Conservation (phyloP, 1,139 yeast genomes). For the Taphrina flavorubra region DNA sequence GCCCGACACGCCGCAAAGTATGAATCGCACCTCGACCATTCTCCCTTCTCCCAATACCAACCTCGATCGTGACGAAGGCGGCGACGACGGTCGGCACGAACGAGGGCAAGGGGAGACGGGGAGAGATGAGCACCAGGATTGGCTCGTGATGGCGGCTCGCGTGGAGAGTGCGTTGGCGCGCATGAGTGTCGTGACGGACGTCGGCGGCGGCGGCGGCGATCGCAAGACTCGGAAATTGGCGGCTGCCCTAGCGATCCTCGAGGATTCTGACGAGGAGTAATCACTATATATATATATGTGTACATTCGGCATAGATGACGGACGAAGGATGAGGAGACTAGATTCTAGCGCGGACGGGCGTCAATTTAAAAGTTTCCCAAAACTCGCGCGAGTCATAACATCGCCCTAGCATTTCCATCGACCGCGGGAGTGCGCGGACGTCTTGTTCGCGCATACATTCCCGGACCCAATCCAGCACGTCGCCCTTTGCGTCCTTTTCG, state of each 20-base stretch:
- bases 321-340: neutral
- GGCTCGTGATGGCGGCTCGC: constrained; percentile 4
- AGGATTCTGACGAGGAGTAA: constrained; percentile 27
- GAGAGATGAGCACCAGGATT: neutral
- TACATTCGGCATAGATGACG: neutral
- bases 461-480: constrained; percentile 27
- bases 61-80: neutral
- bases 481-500: constrained; percentile 17
- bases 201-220: too few species aligned
- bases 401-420: constrained; percentile 33
- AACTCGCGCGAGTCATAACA: constrained; percentile 37
- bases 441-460: constrained; percentile 31
- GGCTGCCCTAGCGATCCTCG: constrained; percentile 34
- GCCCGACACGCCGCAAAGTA: constrained; percentile 5
- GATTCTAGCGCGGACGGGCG: constrained; percentile 37
- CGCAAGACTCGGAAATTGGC: constrained; percentile 15
- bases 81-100: too few species aligned
- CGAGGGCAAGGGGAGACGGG: neutral
- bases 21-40: neutral
- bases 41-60: too few species aligned
- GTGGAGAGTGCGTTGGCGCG: constrained; percentile 24
- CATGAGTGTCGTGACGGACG: neutral
- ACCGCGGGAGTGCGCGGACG: constrained; percentile 30
- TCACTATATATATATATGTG: neutral
- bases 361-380: constrained; percentile 27